phyloP scores from a whole-genome alignment of 106 monocot species.

The Dendrobium officinale region DNA sequence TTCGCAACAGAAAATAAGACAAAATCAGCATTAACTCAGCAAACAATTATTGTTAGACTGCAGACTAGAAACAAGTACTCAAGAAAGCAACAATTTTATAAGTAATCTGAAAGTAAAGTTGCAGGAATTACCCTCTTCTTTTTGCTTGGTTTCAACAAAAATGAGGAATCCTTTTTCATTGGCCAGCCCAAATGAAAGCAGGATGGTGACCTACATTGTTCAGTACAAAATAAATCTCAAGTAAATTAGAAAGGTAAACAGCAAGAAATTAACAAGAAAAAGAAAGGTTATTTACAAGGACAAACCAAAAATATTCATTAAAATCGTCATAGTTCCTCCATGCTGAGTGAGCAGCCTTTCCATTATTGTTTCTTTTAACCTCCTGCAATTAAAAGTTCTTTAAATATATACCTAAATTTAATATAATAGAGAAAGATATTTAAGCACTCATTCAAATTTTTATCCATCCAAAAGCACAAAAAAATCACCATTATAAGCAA shows the following conservation, averaged over 20 bases:
- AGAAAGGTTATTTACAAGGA: background rate
- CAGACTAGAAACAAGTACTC: too few species aligned
- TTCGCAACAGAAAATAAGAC: too few species aligned
- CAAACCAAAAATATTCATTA: constrained; percentile 98
- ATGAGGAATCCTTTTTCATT: constrained; percentile 50
- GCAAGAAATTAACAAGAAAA: background rate
- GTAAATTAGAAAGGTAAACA: constrained; percentile 1
- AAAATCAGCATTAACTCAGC: too few species aligned
- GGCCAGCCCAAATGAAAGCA: constrained; percentile 81
- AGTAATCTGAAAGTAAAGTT: background rate
- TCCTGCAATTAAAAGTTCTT: constrained; percentile 36
- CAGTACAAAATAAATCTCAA: background rate
- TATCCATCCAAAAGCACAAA: background rate
- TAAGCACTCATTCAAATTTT: background rate
- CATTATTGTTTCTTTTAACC: constrained; percentile 66
- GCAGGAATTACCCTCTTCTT: constrained; percentile 51
- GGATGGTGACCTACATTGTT: constrained; percentile 61
- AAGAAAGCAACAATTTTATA: too few species aligned
- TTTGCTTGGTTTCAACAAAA: constrained; percentile 63
- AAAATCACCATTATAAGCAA: background rate
- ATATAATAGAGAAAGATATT: background rate
- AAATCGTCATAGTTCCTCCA: constrained; percentile 99
- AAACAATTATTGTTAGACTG: too few species aligned
- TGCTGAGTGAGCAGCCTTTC: constrained; percentile 82
- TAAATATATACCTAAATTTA: background rate